Evolutionary conservation across 2,329 filamentous ascomycete genomes (phyloP).

Genomic region (Periconia digitata): DNA sequence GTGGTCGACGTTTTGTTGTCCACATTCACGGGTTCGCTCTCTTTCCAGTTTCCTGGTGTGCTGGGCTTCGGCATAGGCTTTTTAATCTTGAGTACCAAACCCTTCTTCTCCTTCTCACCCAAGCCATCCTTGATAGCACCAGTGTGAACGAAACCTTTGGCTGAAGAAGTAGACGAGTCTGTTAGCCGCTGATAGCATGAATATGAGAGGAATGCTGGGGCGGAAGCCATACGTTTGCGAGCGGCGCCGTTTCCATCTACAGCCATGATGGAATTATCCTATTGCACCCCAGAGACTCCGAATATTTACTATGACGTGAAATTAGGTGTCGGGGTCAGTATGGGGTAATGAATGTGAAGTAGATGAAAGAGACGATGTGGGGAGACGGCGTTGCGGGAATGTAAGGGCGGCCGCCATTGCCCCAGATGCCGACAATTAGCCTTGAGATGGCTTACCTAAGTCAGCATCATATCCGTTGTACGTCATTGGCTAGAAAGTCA

Average conservation of each 20-base stretch:
- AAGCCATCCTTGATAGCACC: conserved; percentile 35
- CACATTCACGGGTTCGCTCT: conserved; percentile 60
- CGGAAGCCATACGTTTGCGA: conserved; percentile 37
- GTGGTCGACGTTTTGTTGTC: conserved; percentile 28
- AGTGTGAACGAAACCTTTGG: conserved; percentile 31
- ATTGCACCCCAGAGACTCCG: background rate
- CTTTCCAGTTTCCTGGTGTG: conserved; percentile 72
- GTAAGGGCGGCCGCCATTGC: too few species aligned
- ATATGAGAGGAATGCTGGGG: conserved; percentile 17
- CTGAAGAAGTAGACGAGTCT: conserved; percentile 27
- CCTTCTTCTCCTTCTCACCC: conserved; percentile 45
- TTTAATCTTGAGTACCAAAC: conserved; percentile 54
- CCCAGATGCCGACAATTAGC: too few species aligned
- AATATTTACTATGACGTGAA: too few species aligned
- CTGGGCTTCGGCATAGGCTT: conserved; percentile 63
- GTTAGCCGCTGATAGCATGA: too few species aligned
- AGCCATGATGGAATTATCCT: conserved; percentile 25
- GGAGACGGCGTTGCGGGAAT: too few species aligned
- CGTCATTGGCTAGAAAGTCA: too few species aligned
- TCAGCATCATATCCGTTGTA: too few species aligned
- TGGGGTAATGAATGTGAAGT: too few species aligned
- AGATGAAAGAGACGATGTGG: too few species aligned
- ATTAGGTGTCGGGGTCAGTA: too few species aligned
- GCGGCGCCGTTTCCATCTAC: conserved; percentile 39
- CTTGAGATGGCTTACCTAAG: too few species aligned